Percentiles rank a stretch among this genome's conserved stretches.
Evolutionary conservation across 169 alveolate genomes (phyloP).

Genomic region (Toxoplasma gondii): DNA sequence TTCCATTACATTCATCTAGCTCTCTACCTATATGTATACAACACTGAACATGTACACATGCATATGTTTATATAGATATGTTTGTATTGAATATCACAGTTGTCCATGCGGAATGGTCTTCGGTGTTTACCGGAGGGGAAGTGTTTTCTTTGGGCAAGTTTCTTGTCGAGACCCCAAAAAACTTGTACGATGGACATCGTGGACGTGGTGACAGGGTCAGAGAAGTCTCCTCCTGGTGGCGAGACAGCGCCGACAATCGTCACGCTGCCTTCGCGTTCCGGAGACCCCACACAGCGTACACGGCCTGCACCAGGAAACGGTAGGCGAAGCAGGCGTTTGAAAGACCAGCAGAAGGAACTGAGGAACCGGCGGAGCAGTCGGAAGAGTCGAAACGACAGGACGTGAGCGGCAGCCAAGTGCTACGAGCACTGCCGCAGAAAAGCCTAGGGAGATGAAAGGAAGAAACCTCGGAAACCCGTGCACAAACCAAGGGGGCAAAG

Average conservation of each 20-base stretch:
- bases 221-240: constrained; percentile 95
- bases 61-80: neutral
- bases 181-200: constrained; percentile 98
- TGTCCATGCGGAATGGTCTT: too few relatives aligned
- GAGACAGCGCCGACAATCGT: constrained; percentile 99
- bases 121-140: constrained; percentile 91
- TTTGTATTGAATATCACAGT: too few relatives aligned
- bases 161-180: constrained; percentile 99
- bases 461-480: too few relatives aligned
- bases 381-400: too few relatives aligned
- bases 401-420: too few relatives aligned
- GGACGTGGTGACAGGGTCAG: constrained; percentile 99
- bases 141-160: constrained; percentile 98
- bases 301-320: constrained; percentile 76
- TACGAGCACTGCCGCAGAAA: too few relatives aligned
- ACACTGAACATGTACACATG: too few relatives aligned
- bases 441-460: too few relatives aligned
- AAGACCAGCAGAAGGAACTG: neutral
- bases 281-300: constrained; percentile 97
- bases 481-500: neutral
- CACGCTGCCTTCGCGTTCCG: constrained; percentile 98
- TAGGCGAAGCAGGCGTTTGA: neutral
- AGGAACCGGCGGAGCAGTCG: neutral
- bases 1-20: too few relatives aligned
- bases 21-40: too few relatives aligned